Base-by-base conservation (phyloP, 2,329 filamentous ascomycete species). In the Hymenotorrendiella dingleyae region DNA sequence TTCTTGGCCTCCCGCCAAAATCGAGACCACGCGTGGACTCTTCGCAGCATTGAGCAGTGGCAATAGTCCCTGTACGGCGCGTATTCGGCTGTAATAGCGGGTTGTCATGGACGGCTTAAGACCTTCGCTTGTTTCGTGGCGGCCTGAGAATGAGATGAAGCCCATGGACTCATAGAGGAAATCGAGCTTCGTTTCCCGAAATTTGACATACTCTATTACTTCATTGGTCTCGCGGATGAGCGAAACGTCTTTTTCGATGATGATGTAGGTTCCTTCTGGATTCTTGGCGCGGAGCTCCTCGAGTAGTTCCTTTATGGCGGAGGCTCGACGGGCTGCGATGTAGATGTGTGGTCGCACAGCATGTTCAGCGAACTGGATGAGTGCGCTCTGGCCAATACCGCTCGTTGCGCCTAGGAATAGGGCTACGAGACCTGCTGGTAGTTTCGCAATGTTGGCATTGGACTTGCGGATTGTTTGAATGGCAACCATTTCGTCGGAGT, bases 61-160 rank as follows among this genome's bases (percentile, higher is more conserved):
- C 10, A 81, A 68, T 0, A 82, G 67, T 37, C 76, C 74, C 39
- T 67, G 40, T 9, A 72, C 64, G 53, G 79, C 72, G 26, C 73
- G 72, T 40, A 72, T 65, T 12, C 77, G 76, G 1, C 71, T 64
- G 59, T 80, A 80, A 59, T 73, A 73, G 7, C 63, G 62, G 9
- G 80, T 63, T 5, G 69, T 64, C 23, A 68, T 65, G 27, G 69
- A 64, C 21, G 66, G 62, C 36, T 74, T 67, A 1, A 82, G 61
- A 1, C 72, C 73, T 56, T 82, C 78, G 0, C 61, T 36, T 0
- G 76, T 79, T 43, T 78, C 76, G 19, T 36, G 24, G 23, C 54
- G 49, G 3, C 51, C 53, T 8, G 30, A 40, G 23, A 55, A 44
- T 1, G 54, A 49, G 23, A 56, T 28, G 43, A 53, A 57, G 0